Evolutionary conservation across 495 filamentous ascomycete genomes (phyloP).

Genomic region (Xanthoparmelia taractica): DNA sequence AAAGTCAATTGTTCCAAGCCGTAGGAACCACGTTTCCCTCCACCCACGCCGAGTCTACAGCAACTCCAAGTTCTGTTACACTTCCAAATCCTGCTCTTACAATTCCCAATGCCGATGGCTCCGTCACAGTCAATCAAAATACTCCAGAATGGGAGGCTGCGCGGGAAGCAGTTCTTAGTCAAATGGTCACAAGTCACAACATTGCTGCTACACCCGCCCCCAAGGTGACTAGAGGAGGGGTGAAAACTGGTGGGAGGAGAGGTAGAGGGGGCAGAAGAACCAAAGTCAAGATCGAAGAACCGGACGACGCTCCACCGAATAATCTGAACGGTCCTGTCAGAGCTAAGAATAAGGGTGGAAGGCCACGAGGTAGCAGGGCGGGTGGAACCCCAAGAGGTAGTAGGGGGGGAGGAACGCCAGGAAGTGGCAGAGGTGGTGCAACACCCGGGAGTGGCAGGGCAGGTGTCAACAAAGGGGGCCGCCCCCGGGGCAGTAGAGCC

Average conservation of each 20-base stretch:
- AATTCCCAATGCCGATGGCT: background rate
- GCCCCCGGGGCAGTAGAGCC: slow-evolving; percentile 23
- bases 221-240: slow-evolving; percentile 19
- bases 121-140: slow-evolving; percentile 7
- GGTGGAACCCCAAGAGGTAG: slow-evolving; percentile 7
- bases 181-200: slow-evolving; percentile 36
- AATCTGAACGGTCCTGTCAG: slow-evolving; percentile 2
- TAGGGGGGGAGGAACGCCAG: slow-evolving; percentile 11
- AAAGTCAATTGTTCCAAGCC: slow-evolving; percentile 9
- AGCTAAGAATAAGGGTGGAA: slow-evolving; percentile 17
- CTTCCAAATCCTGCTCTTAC: background rate
- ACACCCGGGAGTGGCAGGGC: slow-evolving; percentile 5
- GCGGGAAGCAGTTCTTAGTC: slow-evolving; percentile 36
- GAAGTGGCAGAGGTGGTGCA: slow-evolving; percentile 9
- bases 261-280: slow-evolving; percentile 17
- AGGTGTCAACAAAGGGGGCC: slow-evolving; percentile 17
- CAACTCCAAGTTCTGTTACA: background rate
- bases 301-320: slow-evolving; percentile 4
- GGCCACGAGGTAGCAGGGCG: slow-evolving; percentile 15
- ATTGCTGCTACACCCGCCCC: slow-evolving; percentile 18
- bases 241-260: slow-evolving; percentile 18
- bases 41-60: background rate
- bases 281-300: slow-evolving; percentile 21
- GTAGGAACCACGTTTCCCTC: background rate
- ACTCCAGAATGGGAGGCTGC: slow-evolving; percentile 36